Evolutionary conservation across 2,329 filamentous ascomycete genomes (phyloP), one percentile per base, ranked within the genome.

Genomic region (Helotiales sp.): DNA sequence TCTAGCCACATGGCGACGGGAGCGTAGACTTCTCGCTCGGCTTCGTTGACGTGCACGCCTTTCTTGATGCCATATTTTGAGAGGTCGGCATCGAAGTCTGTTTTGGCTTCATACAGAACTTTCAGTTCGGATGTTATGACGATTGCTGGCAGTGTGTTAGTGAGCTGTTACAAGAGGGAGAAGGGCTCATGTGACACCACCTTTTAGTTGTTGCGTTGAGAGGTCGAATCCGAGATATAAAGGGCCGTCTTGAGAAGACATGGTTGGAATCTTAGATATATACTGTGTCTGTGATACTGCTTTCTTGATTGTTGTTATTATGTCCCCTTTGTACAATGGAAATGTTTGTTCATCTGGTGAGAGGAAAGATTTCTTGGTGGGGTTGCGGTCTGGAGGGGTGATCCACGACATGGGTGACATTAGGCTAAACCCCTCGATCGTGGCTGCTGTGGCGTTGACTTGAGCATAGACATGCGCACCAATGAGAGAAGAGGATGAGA

Each of bases 121-220:
- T 91, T 91, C 70, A 98, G 88, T 73, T 93, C 86, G 3, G 93
- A 93, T 64, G 90, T 88, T 72, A 98, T 91, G 61, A 96, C 91
- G 72, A 98, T 90, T 72, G 89, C 92, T 95, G 40, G 20, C n/a
- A 28, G 24, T 61, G 50, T 50, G 66, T 76, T 40, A 75, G 74
- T 61, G 59, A 49, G 63, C 24, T 37, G 45, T 61, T 34, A n/a
- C 26, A 34, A 47, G 6, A 50, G 61, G 13, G 52, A 32, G n/a
- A 49, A 43, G 50, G 26, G 60, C 63, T 66, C 65, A 69, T 49
- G 61, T 62, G 64, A 66, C 50, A 76, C 71, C 79, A 89, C 93
- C 94, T 86, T 99, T 98, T 66, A 98, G 86, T 79, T 98, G 95
- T 80, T 98, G 96, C 66, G 96, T 98, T 50, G 94, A 97, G 68